Evolutionary conservation across 768 basidiomycete species (phyloP), one percentile per base, ranked within the genome.

Genomic region (Lentinula aciculospora): DNA sequence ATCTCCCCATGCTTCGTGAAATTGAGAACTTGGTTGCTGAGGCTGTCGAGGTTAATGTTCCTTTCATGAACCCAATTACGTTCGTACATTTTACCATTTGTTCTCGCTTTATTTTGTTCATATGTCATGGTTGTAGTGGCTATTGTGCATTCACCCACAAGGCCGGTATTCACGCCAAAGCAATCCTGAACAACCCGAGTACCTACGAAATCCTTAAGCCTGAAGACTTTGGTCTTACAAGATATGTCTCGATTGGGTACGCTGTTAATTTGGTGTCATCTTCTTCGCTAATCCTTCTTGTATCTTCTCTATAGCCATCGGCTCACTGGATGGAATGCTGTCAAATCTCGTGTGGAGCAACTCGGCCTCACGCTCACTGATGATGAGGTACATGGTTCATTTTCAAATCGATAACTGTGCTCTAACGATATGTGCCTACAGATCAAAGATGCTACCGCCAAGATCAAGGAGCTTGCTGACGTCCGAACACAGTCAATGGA

Each of bases 91-190:
- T 57, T 46, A 40, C 39, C 6, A 9, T 44, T 34, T 53, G 23
- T n/a, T 46, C 17, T 53, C 40, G 47, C 31, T 40, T 40, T 39
- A 39, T 57, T 19, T 47, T 50, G 45, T 51, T 46, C 28, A 15
- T 45, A 25, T 49, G n/a, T 53, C 17, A 10, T 19, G 25, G 47
- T 56, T 61, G 3, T 62, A 98, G 95, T 57, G 97, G 97, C 15
- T 99, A 98, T 75, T 98, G 97, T 69, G 97, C 97, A 3, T 99
- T 99, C 79, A 99, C 97, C 27, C 97, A 98, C 86, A 98, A 99
- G 87, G 97, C 97, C 21, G 97, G 97, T 70, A 99, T 99, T 63
- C 97, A 99, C 74, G 97, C 97, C 76, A 99, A 99, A 82, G 97
- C 97, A 37, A 99, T 99, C 73, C 84, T 95, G 62, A 97, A 98